These are phyloP conservation scores for Eustoma russellianum DNA, from an alignment of 257 asterid genomes.

Conservation along the genomic window DNA sequence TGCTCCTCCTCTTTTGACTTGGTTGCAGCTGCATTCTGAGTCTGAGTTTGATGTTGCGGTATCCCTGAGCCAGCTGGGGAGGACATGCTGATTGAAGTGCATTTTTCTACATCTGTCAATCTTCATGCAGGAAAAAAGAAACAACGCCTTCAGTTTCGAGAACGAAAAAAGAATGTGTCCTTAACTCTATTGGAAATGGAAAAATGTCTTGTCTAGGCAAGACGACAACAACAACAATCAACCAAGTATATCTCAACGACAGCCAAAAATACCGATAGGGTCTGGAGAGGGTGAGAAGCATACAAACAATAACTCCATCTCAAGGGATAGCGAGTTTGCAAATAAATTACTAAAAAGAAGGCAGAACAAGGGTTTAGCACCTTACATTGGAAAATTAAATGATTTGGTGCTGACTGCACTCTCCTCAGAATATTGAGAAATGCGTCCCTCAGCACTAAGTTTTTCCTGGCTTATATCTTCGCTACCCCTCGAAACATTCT, in stretches of 20 bases:
- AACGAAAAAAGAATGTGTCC: too few relatives aligned
- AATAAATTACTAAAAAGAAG: not conserved
- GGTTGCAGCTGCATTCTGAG: constrained; percentile 3
- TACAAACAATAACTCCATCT: too few relatives aligned
- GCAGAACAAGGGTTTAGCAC: not conserved
- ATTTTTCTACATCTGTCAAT: constrained; percentile 18
- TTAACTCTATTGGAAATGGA: too few relatives aligned
- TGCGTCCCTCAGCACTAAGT: not conserved
- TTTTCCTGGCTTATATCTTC: constrained; percentile 9
- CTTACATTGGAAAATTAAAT: constrained; percentile 44
- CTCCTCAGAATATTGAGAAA: constrained; percentile 22
- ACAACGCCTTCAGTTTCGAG: not conserved
- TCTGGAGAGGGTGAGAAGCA: too few relatives aligned
- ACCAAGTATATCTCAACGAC: too few relatives aligned
- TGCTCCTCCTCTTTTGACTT: not conserved
- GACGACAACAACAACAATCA: too few relatives aligned
- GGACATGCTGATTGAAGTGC: constrained; percentile 13
- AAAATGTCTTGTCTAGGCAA: too few relatives aligned
- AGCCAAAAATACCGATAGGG: too few relatives aligned
- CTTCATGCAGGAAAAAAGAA: constrained; percentile 11
- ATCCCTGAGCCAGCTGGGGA: constrained; percentile 15
- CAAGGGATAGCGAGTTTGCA: too few relatives aligned
- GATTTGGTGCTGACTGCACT: constrained; percentile 44
- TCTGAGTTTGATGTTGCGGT: not conserved
- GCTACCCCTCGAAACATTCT: constrained; percentile 21